These are phyloP conservation scores for Bremia lactucae DNA, from an alignment of 352 stramenopile genomes.

Conservation along the genomic window DNA sequence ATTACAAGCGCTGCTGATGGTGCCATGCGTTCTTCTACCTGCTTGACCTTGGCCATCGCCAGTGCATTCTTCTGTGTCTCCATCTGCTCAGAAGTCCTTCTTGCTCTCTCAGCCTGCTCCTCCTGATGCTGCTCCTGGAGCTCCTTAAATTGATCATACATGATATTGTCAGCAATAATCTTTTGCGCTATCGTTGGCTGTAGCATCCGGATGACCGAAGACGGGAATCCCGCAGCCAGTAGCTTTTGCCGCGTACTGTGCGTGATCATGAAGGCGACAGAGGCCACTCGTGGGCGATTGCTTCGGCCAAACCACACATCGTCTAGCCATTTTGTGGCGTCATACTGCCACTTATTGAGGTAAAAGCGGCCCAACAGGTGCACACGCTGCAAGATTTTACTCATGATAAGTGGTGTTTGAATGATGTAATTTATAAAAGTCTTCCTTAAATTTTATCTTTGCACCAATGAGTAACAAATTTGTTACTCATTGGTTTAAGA, in stretches of 20 bases:
- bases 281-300: conserved; percentile 33
- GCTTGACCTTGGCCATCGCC: conserved; percentile 4
- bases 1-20: conserved; percentile 9
- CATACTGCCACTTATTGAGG: conserved; percentile 79
- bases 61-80: conserved; percentile 10
- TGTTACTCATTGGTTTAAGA: too few species aligned
- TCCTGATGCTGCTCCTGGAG: conserved; percentile 26
- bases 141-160: conserved; percentile 42
- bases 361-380: conserved; percentile 66
- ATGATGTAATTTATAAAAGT: too few species aligned
- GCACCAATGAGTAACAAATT: too few species aligned
- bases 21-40: not conserved
- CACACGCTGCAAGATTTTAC: conserved; percentile 56
- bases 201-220: conserved; percentile 48
- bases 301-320: conserved; percentile 55
- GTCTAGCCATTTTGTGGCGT: conserved; percentile 62
- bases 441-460: too few species aligned
- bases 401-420: too few species aligned
- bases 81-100: conserved; percentile 14
- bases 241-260: conserved; percentile 58
- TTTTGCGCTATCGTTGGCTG: conserved; percentile 46
- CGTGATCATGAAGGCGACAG: conserved; percentile 83
- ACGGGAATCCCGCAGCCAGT: conserved; percentile 37
- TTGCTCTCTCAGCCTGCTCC: conserved; percentile 8
- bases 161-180: conserved; percentile 44